These are phyloP conservation scores for Candida verbasci DNA, from an alignment of 805 yeast genomes.

Conservation along the genomic window DNA sequence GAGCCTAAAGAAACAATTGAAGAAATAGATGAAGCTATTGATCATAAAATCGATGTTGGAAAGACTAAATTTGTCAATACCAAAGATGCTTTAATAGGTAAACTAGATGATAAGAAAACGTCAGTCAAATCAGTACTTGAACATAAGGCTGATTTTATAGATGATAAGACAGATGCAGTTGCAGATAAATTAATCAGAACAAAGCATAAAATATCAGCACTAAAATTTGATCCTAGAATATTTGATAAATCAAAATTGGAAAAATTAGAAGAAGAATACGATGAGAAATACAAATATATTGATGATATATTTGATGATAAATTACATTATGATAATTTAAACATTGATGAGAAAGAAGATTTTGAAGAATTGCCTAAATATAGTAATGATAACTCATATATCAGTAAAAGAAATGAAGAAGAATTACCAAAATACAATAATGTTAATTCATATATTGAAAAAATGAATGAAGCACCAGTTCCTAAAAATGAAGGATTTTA, in stretches of 20 bases:
- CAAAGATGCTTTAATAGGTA: conserved; percentile 11
- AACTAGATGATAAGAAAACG: conserved; percentile 11
- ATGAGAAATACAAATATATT: conserved; percentile 3
- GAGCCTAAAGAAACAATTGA: conserved; percentile 18
- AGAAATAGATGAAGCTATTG: conserved; percentile 16
- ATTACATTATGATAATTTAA: not conserved
- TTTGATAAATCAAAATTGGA: conserved; percentile 7
- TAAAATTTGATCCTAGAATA: conserved; percentile 7
- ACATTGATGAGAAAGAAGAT: not conserved
- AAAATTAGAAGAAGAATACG: not conserved
- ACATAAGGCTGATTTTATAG: conserved; percentile 11
- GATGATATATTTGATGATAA: not conserved
- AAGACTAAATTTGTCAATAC: conserved; percentile 2
- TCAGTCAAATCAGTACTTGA: conserved; percentile 5
- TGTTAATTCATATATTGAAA: conserved; percentile 3
- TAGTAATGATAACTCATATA: conserved; percentile 1
- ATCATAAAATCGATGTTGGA: conserved; percentile 11
- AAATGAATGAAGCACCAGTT: not conserved
- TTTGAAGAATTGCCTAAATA: conserved; percentile 1
- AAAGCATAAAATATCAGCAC: not conserved
- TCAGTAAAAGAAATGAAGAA: conserved; percentile 3
- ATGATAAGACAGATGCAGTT: conserved; percentile 6
- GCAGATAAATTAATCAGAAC: conserved; percentile 8
- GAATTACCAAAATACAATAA: not conserved
- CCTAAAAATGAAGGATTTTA: conserved; percentile 10